Percentiles rank a stretch among this genome's conserved stretches.
These are phyloP conservation scores for Botryosphaeria dothidea DNA, from an alignment of 2,329 filamentous ascomycete species.

Conservation along the genomic window DNA sequence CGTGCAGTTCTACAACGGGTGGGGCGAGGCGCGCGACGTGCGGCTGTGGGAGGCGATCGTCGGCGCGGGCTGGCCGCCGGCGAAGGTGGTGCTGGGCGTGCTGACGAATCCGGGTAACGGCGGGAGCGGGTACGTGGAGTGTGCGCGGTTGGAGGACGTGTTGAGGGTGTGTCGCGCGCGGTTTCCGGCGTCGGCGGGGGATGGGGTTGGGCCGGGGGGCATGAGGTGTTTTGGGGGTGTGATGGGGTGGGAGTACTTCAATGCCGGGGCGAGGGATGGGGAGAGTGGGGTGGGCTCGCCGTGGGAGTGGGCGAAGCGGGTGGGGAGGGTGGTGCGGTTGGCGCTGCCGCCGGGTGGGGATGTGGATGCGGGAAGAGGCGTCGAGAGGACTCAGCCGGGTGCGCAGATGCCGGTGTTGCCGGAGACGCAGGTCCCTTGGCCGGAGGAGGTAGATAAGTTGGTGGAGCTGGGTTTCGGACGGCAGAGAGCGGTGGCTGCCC, in stretches of 20 bases:
- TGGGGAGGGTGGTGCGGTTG: conserved; percentile 52
- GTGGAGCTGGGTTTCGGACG: conserved; percentile 49
- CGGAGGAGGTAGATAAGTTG: conserved; percentile 44
- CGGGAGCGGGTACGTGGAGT: conserved; percentile 56
- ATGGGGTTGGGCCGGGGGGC: conserved; percentile 26
- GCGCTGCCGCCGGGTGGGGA: conserved; percentile 21
- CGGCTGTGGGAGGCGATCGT: conserved; percentile 56
- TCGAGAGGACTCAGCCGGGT: neutral
- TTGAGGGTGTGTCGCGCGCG: conserved; percentile 58
- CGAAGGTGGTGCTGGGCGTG: conserved; percentile 76
- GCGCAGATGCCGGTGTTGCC: conserved; percentile 30
- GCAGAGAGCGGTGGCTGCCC: conserved; percentile 48
- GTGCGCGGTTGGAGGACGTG: conserved; percentile 58
- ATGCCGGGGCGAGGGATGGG: conserved; percentile 51
- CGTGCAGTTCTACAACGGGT: conserved; percentile 90
- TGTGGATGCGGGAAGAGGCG: conserved; percentile 27
- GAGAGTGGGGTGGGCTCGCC: conserved; percentile 60
- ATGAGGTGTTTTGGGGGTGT: conserved; percentile 71
- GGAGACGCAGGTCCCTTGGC: conserved; percentile 39
- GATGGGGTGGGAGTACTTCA: conserved; percentile 97
- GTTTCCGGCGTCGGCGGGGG: conserved; percentile 46
- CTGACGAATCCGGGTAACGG: conserved; percentile 79
- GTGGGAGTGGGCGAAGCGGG: conserved; percentile 76
- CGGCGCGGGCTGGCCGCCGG: conserved; percentile 67
- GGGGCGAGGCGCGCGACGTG: conserved; percentile 65